A percentile compares a stretch with the other conserved stretches of the same genome.
These are phyloP conservation scores for Luzula sylvatica DNA, from an alignment of 176 grass and related monocot species.

Conservation along the genomic window DNA sequence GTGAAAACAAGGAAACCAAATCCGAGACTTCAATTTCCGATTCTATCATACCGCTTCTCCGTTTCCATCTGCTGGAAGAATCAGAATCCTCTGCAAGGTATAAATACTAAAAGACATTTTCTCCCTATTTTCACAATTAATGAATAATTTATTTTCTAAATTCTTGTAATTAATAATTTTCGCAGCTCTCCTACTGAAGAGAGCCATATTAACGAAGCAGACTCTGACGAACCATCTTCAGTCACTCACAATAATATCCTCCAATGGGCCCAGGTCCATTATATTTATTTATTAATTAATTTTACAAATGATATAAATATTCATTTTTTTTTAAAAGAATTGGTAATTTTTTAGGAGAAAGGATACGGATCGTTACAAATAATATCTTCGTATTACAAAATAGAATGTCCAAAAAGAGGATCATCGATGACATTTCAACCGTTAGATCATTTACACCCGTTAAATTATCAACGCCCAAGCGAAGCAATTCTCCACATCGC, in stretches of 20 bases:
- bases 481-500: conserved; percentile 96
- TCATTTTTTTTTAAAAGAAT: conserved; percentile 12
- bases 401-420: conserved; percentile 75
- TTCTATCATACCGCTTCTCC: conserved; percentile 68
- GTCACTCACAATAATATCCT: conserved; percentile 55
- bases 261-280: conserved; percentile 84
- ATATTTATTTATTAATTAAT: conserved; percentile 12
- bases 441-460: conserved; percentile 83
- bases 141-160: too few relatives aligned
- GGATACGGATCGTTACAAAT: conserved; percentile 84
- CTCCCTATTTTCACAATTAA: too few relatives aligned
- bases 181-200: conserved; percentile 45
- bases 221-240: conserved; percentile 82
- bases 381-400: conserved; percentile 70
- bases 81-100: conserved; percentile 83
- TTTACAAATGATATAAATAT: too few relatives aligned
- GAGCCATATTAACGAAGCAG: conserved; percentile 42
- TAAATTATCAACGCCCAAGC: conserved; percentile 82
- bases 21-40: conserved; percentile 28
- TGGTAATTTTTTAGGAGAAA: conserved; percentile 55
- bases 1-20: conserved; percentile 3
- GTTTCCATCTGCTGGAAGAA: conserved; percentile 44
- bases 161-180: too few relatives aligned
- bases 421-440: conserved; percentile 81
- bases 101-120: too few relatives aligned